These are phyloP conservation scores for Leccinellum luteum DNA, from an alignment of 768 basidiomycete genomes.

Conservation along the genomic window DNA sequence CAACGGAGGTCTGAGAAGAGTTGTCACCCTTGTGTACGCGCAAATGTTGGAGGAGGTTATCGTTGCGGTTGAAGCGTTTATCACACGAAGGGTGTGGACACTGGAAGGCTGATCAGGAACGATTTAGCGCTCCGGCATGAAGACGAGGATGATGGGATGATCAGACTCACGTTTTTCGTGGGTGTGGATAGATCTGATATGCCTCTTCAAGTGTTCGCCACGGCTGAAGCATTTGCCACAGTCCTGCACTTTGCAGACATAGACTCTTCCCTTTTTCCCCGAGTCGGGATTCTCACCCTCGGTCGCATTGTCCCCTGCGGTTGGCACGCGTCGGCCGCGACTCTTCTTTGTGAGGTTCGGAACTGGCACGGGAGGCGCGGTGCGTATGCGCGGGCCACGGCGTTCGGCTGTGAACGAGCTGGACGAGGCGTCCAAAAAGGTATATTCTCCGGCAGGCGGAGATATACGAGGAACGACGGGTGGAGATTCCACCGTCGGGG, in stretches of 20 bases:
- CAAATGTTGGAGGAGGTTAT: conserved; percentile 78
- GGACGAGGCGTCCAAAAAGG: conserved; percentile 34
- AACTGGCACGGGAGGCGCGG: conserved; percentile 63
- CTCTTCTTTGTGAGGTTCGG: conserved; percentile 81
- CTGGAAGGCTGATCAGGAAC: conserved; percentile 56
- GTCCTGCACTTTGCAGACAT: conserved; percentile 63
- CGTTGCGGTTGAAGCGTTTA: conserved; percentile 75
- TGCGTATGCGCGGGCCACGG: conserved; percentile 49
- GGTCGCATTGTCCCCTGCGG: conserved; percentile 29
- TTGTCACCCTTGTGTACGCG: conserved; percentile 58
- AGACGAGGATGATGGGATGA: conserved; percentile 15
- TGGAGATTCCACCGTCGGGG: conserved; percentile 4
- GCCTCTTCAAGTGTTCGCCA: conserved; percentile 74
- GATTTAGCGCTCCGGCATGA: conserved; percentile 19
- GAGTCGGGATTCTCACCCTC: conserved; percentile 26
- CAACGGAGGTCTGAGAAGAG: conserved; percentile 33
- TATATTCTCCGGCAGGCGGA: conserved; percentile 33
- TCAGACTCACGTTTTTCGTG: conserved; percentile 68
- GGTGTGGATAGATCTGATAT: conserved; percentile 72
- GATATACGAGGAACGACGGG: conserved; percentile 16
- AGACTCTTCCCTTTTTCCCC: conserved; percentile 37
- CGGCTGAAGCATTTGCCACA: conserved; percentile 75
- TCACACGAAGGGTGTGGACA: conserved; percentile 66
- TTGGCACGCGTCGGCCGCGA: conserved; percentile 74
- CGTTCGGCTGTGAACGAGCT: conserved; percentile 38